A percentile compares a stretch with the other conserved stretches of the same genome.
Evolutionary conservation across 1,139 yeast genomes (phyloP).

Genomic region (Geotrichum reessii): DNA sequence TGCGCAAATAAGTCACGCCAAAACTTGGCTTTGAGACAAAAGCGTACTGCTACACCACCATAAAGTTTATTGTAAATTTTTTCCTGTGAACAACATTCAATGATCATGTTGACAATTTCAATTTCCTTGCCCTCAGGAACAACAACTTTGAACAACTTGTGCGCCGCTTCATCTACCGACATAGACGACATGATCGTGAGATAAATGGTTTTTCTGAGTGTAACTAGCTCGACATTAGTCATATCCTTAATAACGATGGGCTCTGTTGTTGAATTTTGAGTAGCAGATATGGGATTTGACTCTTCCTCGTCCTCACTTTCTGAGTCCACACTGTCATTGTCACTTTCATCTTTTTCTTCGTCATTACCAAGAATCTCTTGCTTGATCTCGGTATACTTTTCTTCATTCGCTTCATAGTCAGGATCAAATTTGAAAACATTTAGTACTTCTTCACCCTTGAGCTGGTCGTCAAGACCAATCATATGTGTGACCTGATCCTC

Average conservation of each 20-base stretch:
- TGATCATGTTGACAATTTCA: conserved; percentile 64
- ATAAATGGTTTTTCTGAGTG: conserved; percentile 69
- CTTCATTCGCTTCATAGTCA: conserved; percentile 49
- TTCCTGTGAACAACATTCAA: conserved; percentile 83
- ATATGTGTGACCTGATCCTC: conserved; percentile 59
- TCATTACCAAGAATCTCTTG: conserved; percentile 46
- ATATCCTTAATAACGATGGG: conserved; percentile 48
- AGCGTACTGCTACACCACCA: conserved; percentile 70
- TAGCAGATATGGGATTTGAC: conserved; percentile 25
- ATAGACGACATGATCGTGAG: conserved; percentile 85
- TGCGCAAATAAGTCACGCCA: conserved; percentile 56
- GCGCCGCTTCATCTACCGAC: conserved; percentile 91
- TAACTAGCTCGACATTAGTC: conserved; percentile 59
- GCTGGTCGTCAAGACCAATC: conserved; percentile 45
- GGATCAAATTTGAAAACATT: conserved; percentile 51
- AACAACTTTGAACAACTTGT: conserved; percentile 54
- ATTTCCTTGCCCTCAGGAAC: conserved; percentile 32
- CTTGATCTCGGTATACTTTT: conserved; percentile 39
- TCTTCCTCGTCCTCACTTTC: conserved; percentile 24
- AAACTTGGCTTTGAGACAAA: conserved; percentile 45
- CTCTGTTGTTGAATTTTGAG: conserved; percentile 22
- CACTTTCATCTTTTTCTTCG: conserved; percentile 32
- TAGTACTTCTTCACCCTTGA: conserved; percentile 45
- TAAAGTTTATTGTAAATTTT: conserved; percentile 81
- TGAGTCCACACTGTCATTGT: conserved; percentile 23